These are phyloP conservation scores for Ceratocystis colombiana DNA, from an alignment of 2,329 filamentous ascomycete genomes.

Conservation along the genomic window DNA sequence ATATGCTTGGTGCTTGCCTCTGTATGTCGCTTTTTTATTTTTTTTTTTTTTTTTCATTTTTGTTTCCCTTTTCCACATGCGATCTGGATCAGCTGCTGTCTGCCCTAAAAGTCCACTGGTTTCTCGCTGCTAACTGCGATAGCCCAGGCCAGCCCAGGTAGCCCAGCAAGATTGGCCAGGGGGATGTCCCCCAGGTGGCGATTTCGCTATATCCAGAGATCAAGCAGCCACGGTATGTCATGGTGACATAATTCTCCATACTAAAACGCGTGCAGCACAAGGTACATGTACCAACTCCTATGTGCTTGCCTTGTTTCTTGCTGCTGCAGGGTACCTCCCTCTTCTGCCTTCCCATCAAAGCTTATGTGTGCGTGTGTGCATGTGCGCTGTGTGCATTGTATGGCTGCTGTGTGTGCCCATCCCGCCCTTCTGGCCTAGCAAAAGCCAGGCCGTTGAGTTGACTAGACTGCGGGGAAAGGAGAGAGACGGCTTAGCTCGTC, in stretches of 20 bases:
- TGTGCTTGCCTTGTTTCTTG: background rate
- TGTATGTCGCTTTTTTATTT: background rate
- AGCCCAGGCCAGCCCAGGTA: background rate
- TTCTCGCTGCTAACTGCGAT: background rate
- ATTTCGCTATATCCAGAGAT: background rate
- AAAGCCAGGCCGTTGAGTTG: background rate
- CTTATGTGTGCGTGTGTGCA: background rate
- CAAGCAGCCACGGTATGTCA: background rate
- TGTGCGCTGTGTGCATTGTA: background rate
- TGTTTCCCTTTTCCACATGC: background rate
- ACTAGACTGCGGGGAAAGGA: no score
- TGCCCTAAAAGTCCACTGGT: background rate
- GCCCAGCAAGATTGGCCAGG: background rate
- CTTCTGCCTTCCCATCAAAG: background rate
- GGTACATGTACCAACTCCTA: background rate
- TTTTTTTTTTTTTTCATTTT: background rate
- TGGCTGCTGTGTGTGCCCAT: background rate
- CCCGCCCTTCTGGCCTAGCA: background rate
- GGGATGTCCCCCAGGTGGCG: slow-evolving; percentile 7
- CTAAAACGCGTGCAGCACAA: background rate
- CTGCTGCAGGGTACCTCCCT: background rate
- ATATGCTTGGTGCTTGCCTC: no score
- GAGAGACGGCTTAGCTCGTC: no score
- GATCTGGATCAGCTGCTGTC: background rate
- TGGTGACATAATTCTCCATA: background rate